Conservation (phyloP, 345 rosid genomes). For the Boechera divaricarpa region DNA sequence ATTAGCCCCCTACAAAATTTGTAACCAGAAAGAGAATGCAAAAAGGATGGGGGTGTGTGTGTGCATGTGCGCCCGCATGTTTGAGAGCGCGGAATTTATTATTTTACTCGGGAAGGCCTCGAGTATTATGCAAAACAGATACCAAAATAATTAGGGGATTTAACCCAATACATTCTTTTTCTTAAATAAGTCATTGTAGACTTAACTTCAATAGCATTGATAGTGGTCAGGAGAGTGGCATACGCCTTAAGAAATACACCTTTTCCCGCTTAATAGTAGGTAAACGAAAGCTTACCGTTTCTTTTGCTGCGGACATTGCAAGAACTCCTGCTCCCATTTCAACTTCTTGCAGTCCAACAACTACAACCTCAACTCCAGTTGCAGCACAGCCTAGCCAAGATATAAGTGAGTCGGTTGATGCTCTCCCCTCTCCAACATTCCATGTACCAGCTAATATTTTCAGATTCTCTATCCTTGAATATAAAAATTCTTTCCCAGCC, state of each 20-base stretch:
- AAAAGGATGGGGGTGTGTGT: not conserved
- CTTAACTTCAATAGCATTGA: conserved; percentile 22
- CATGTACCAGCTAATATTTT: conserved; percentile 71
- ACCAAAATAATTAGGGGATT: conserved; percentile 13
- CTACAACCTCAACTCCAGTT: conserved; percentile 69
- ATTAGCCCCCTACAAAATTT: not conserved
- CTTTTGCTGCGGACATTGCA: conserved; percentile 90
- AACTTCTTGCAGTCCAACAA: conserved; percentile 84
- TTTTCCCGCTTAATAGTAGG: conserved; percentile 2
- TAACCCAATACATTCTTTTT: not conserved
- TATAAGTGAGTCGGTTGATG: conserved; percentile 64
- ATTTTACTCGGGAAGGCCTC: not conserved
- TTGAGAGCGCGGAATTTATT: not conserved
- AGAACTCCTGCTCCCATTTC: conserved; percentile 93
- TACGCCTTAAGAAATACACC: conserved; percentile 3
- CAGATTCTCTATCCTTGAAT: conserved; percentile 65
- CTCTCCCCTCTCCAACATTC: conserved; percentile 87
- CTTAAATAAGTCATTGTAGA: conserved; percentile 18
- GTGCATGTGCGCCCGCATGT: conserved; percentile 6
- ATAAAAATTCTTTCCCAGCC: conserved; percentile 62
- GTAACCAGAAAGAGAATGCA: conserved; percentile 16
- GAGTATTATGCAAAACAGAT: conserved; percentile 8
- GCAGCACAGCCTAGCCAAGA: conserved; percentile 75
- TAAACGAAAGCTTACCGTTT: conserved; percentile 65
- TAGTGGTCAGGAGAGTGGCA: not conserved